Conservation (phyloP, 1,284 basidiomycete species). For the Marasmius tenuissimus region DNA sequence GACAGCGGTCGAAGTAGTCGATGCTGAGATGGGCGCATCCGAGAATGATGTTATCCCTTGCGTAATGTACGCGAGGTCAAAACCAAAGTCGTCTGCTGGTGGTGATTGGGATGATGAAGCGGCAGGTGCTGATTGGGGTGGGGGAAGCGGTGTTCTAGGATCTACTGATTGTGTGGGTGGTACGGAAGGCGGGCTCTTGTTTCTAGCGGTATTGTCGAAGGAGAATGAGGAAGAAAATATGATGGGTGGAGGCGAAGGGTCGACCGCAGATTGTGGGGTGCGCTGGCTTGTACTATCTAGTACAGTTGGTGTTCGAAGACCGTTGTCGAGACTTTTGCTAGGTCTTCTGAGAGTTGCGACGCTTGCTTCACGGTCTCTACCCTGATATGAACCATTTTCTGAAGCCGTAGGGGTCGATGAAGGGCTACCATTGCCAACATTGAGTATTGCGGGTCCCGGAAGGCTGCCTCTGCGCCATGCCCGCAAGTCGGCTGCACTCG, state of each 20-base stretch:
- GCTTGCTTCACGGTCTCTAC: constrained; percentile 48
- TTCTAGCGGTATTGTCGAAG: not conserved
- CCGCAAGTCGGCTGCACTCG: not conserved
- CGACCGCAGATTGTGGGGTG: not conserved
- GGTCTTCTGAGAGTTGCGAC: constrained; percentile 49
- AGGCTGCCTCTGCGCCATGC: constrained; percentile 34
- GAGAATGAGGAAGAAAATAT: constrained; percentile 5
- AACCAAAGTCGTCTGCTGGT: constrained; percentile 1
- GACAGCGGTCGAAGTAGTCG: not conserved
- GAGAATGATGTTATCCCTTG: constrained; percentile 4
- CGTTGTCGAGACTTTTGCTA: constrained; percentile 53
- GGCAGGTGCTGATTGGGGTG: not conserved
- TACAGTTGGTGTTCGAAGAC: constrained; percentile 27
- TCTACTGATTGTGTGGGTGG: not conserved
- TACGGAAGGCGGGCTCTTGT: not conserved
- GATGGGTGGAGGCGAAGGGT: not conserved
- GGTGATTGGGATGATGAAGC: not conserved
- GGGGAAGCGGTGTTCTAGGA: not conserved
- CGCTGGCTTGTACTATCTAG: not conserved
- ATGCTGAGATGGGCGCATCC: not conserved
- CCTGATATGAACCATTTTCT: not conserved
- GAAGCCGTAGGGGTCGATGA: constrained; percentile 16
- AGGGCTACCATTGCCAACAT: constrained; percentile 23
- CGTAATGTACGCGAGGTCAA: constrained; percentile 12
- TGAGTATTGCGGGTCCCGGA: constrained; percentile 37